Evolutionary conservation across 139 green algal genomes (phyloP).

Genomic region (Volvox reticuliferus): DNA sequence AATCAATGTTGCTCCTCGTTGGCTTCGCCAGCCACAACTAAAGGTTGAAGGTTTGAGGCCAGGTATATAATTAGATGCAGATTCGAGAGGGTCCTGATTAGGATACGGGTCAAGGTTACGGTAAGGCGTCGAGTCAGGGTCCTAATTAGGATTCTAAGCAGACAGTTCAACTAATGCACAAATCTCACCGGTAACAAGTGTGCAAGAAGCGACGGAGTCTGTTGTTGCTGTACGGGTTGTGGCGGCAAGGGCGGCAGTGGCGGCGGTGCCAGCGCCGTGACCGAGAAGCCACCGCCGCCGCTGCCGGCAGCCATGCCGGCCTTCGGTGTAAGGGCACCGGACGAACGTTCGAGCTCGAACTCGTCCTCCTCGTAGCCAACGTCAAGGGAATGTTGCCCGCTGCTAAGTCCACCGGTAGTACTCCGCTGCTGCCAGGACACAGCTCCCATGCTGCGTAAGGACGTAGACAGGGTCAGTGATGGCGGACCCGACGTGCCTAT

Average conservation of each 20-base stretch:
- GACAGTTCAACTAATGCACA: too few relatives aligned
- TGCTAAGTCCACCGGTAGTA: background rate
- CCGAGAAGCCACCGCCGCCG: background rate
- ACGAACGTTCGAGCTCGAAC: background rate
- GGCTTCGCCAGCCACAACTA: too few relatives aligned
- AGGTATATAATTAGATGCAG: too few relatives aligned
- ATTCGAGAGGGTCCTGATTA: too few relatives aligned
- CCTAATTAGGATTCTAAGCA: too few relatives aligned
- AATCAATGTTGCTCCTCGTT: too few relatives aligned
- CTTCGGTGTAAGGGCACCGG: background rate
- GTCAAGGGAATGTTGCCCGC: background rate
- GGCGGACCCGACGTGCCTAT: background rate
- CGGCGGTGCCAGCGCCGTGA: background rate
- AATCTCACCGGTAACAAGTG: constrained; percentile 23
- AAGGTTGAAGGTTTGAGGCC: too few relatives aligned
- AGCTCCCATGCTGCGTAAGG: background rate
- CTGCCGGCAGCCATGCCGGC: background rate
- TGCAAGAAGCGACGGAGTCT: background rate
- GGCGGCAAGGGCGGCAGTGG: constrained; percentile 7
- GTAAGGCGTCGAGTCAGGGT: too few relatives aligned
- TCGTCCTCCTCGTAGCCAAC: background rate
- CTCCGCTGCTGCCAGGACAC: background rate
- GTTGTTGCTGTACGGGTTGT: background rate
- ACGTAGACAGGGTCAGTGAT: background rate
- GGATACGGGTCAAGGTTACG: too few relatives aligned